Evolutionary conservation across 176 grass and related monocot genomes (phyloP), one percentile per base, ranked within the genome.

Genomic region (Olyra latifolia): DNA sequence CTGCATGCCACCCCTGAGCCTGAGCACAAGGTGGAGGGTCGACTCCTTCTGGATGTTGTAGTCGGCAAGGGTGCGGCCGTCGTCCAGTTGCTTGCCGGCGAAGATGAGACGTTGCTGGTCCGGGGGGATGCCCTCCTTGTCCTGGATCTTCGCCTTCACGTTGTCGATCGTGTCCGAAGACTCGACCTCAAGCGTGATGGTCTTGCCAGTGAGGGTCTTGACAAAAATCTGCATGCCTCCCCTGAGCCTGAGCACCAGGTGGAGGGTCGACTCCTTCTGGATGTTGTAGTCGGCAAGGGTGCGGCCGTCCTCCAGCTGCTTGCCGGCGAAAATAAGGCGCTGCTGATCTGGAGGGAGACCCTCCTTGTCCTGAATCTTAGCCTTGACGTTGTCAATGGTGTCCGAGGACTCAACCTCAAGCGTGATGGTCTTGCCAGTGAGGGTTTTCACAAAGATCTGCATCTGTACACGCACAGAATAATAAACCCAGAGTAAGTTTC

Each of bases 341-440:
- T 35, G 32, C 32, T 35, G 32, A 4, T 35, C 32, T 35, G 32
- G 32, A 4, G 32, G 32, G 32, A 35, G n/a, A 29, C 90, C 90
- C 48, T 92, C 90, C 86, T 92, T 92, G 74, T 92, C 90, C 86
- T 92, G 90, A 44, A 92, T 92, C 74, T 92, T 92, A 0, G 90
- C 78, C 61, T 92, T 92, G 0, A 92, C 86, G 0, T 92, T 92
- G 53, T 92, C 90, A 0, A 92, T 92, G 0, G 90, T 92, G 62
- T 92, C 90, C 0, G 90, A 92, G 3, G 67, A 78, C 72, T 92
- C 90, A 0, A 92, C 90, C 86, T 92, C 90, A 0, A 91, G 41
- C 0, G 89, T 91, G 53, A 91, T 91, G 55, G 89, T 91, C 86
- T 91, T 91, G 32, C 89, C 89, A 0, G 87, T 89, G 30, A 89